Base-by-base conservation (phyloP, 169 alveolate species). In the Plasmodium relictum region DNA sequence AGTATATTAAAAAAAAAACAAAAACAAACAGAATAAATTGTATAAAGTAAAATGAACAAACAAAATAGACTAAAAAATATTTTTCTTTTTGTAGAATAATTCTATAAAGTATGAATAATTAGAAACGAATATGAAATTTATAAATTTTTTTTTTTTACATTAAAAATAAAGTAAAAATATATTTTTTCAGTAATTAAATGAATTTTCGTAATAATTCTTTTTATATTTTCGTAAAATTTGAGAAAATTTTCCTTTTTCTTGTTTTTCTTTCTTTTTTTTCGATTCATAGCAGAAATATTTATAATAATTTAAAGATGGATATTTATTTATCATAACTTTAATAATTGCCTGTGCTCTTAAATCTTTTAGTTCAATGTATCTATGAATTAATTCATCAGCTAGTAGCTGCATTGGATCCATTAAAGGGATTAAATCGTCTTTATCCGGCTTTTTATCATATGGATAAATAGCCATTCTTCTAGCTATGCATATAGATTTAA, bases 401-500 rank as follows among this genome's bases (percentile, higher is more conserved):
- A 95, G 86, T 59, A 88, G 87, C 95, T 95, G 95, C 70, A 80
- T 10, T 0, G 97, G 97, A 74, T 95, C 96, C 95, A 95, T 93
- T 24, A 95, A 58, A 16, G 97, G 97, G 62, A 95, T 95, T 39
- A 89, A 66, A 45, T 95, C 96, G 44, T 93, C 88, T 24, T 73
- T 85, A 18, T 93, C 61, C 3, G 97, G 97, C 48, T 93, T 94
- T 92, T 96, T 92, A 78, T 95, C 97, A 62, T 92, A 94, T 3
- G 97, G 97, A 62, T 94, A 92, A 8, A 95, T 73, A 54, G 96
- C 97, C 97, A 95, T 93, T 59, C 93, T 88, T 10, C 97, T 87
- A 14, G 97, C 97, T 72, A 80, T 86, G 24, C 94, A 87, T 52
- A 95, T 95, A 5, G 97, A 94, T 86, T 89, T 93, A 88, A 94